These are phyloP conservation scores for Phyllostachys edulis DNA, from an alignment of 176 grass and related monocot species.

Conservation along the genomic window DNA sequence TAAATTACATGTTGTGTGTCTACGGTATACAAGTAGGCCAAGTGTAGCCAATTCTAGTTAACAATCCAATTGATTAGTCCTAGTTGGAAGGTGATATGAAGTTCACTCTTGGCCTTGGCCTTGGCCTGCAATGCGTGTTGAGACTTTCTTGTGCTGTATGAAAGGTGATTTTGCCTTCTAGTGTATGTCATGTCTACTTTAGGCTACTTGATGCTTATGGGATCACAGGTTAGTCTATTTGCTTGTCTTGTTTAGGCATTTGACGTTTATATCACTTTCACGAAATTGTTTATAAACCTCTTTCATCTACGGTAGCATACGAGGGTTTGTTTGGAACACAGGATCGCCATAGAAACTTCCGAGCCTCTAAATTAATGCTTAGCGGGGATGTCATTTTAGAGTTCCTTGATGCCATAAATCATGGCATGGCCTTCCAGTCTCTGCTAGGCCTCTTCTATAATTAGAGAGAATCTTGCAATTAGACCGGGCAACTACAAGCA, in stretches of 20 bases:
- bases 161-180: slow-evolving; percentile 34
- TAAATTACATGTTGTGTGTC: background rate
- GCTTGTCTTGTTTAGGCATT: slow-evolving; percentile 11
- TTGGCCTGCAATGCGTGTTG: slow-evolving; percentile 13
- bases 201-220: background rate
- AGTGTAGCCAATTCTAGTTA: slow-evolving; percentile 1
- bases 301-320: too few species aligned
- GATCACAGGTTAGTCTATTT: background rate
- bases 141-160: background rate
- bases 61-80: background rate
- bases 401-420: background rate
- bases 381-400: background rate
- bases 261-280: background rate
- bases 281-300: background rate
- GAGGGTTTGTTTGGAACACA: background rate
- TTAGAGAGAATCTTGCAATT: background rate
- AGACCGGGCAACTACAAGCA: background rate
- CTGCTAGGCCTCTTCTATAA: background rate
- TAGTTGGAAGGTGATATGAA: slow-evolving; percentile 20
- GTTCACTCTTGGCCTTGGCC: background rate
- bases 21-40: background rate
- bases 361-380: background rate
- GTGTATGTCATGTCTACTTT: background rate
- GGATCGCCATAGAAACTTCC: background rate
- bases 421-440: background rate